phyloP scores from a whole-genome alignment of 495 filamentous ascomycete genomes.

The Pyronema omphalodes region DNA sequence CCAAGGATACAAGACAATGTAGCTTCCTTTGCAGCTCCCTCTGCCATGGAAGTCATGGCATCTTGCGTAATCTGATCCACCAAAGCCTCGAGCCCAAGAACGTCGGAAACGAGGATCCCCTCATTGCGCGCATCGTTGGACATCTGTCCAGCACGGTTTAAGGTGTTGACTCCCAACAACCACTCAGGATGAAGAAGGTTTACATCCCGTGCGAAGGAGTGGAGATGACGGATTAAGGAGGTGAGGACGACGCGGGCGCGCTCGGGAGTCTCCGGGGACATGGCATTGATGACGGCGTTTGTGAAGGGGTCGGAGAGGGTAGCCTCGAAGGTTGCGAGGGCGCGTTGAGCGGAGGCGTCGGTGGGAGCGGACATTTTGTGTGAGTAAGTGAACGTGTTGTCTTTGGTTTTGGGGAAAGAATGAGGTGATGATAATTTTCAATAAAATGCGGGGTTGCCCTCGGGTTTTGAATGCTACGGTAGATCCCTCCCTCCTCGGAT shows the following conservation, averaged over 20 bases:
- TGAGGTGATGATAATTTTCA: not conserved
- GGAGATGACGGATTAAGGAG: conserved; percentile 53
- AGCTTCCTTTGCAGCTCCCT: conserved; percentile 32
- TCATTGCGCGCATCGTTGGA: conserved; percentile 55
- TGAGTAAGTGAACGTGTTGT: not conserved
- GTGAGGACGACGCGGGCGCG: conserved; percentile 47
- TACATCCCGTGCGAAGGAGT: conserved; percentile 69
- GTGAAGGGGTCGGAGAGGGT: conserved; percentile 37
- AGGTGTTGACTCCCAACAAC: conserved; percentile 43
- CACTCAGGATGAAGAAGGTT: conserved; percentile 66
- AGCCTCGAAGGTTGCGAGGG: conserved; percentile 1
- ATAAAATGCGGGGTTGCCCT: not conserved
- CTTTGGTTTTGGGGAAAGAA: not conserved
- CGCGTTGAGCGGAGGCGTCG: not conserved
- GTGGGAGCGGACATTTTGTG: not conserved
- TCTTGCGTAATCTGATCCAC: conserved; percentile 65
- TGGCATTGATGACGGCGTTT: conserved; percentile 50
- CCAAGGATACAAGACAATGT: conserved; percentile 60
- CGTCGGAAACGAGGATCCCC: conserved; percentile 50
- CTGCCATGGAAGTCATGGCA: conserved; percentile 28
- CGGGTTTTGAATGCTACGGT: not conserved
- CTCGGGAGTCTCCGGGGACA: conserved; percentile 52
- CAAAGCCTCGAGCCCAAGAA: conserved; percentile 55
- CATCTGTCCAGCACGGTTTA: conserved; percentile 58
- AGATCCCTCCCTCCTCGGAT: not conserved